Percentiles rank a stretch among this genome's conserved stretches.
Conservation (phyloP, 2,329 filamentous ascomycete genomes). For the Paracoccidioides brasiliensis region DNA sequence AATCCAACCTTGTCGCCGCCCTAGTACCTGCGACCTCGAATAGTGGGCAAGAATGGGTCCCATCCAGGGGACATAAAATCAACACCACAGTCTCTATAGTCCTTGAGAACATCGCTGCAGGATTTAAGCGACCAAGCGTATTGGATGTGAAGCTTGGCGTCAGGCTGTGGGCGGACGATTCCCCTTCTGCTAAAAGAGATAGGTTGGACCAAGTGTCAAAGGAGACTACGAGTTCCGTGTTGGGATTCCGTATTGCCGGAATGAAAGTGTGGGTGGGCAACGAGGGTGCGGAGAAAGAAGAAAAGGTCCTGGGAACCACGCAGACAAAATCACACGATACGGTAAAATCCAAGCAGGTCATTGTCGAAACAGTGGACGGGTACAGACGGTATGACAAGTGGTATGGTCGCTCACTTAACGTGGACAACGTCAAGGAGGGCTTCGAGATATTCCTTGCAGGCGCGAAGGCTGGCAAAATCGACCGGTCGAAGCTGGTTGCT, state of each 20-base stretch:
- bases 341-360: conserved; percentile 30
- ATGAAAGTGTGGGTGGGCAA: conserved; percentile 46
- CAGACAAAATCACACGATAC: conserved; percentile 38
- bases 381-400: conserved; percentile 53
- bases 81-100: conserved; percentile 69
- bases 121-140: conserved; percentile 76
- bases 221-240: conserved; percentile 45
- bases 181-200: conserved; percentile 44
- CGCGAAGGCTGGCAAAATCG: conserved; percentile 26
- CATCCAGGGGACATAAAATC: conserved; percentile 49
- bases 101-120: conserved; percentile 68
- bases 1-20: conserved; percentile 15
- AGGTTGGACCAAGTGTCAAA: conserved; percentile 47
- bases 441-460: conserved; percentile 46
- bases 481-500: conserved; percentile 33
- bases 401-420: conserved; percentile 48
- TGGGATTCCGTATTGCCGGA: conserved; percentile 53
- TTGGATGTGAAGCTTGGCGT: conserved; percentile 85
- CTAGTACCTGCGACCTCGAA: conserved; percentile 13
- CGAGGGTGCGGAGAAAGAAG: conserved; percentile 20
- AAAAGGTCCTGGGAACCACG: conserved; percentile 21
- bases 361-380: conserved; percentile 34
- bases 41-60: conserved; percentile 27
- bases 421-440: conserved; percentile 42
- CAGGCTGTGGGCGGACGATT: conserved; percentile 68